Evolutionary conservation across 1,139 yeast species (phyloP).

Genomic region (Hansenula lynferdii): DNA sequence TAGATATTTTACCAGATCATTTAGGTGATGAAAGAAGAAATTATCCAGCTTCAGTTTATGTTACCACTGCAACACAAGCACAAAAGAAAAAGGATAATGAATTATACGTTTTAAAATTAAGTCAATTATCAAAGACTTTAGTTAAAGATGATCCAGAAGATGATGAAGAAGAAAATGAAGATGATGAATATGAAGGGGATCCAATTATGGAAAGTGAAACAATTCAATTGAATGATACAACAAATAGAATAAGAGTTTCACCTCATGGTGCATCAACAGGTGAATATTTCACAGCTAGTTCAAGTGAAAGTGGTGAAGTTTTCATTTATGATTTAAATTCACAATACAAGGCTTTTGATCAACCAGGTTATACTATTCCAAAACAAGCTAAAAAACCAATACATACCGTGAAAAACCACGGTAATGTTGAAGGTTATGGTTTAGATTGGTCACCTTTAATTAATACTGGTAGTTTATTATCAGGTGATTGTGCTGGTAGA

Average conservation of each 20-base stretch:
- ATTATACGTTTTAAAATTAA: constrained; percentile 74
- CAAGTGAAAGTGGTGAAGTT: constrained; percentile 90
- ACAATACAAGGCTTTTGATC: constrained; percentile 78
- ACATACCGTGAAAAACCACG: constrained; percentile 83
- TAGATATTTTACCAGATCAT: constrained; percentile 83
- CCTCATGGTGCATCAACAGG: constrained; percentile 76
- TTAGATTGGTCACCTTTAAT: constrained; percentile 93
- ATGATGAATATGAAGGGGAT: constrained; percentile 63
- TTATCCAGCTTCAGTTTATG: constrained; percentile 82
- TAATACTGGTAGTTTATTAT: constrained; percentile 72
- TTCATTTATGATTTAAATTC: constrained; percentile 75
- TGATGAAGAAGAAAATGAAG: constrained; percentile 64
- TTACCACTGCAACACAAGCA: constrained; percentile 95
- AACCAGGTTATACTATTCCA: constrained; percentile 81
- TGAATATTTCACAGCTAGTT: constrained; percentile 82
- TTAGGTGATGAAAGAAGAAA: constrained; percentile 85
- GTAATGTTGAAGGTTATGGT: constrained; percentile 97
- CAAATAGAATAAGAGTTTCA: constrained; percentile 83
- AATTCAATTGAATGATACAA: constrained; percentile 73
- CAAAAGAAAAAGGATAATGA: constrained; percentile 83
- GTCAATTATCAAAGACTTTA: constrained; percentile 78
- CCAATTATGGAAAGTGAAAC: constrained; percentile 86
- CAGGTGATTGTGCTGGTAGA: constrained; percentile 89
- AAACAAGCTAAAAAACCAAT: constrained; percentile 74
- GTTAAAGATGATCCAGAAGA: constrained; percentile 73